phyloP scores from a whole-genome alignment of 108 stramenopile species.

The Thalassiosira profunda region DNA sequence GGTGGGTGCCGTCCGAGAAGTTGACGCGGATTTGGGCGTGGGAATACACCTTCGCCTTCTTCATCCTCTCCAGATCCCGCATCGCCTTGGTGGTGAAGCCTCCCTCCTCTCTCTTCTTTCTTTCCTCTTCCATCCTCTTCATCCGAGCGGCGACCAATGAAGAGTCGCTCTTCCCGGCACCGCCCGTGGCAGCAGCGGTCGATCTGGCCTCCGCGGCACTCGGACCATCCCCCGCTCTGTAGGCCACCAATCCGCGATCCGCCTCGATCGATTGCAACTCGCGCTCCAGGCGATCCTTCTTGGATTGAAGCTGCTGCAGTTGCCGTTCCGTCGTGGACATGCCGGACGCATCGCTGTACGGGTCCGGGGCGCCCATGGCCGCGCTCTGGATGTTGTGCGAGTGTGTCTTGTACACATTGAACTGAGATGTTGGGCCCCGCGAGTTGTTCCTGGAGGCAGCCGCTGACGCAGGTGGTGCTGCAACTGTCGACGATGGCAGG shows the following conservation, averaged over 20 bases:
- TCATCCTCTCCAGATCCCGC: constrained; percentile 81
- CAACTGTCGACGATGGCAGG: constrained; percentile 1
- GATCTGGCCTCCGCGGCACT: constrained; percentile 6
- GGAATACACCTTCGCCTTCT: constrained; percentile 78
- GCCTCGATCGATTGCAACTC: constrained; percentile 40
- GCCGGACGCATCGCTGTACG: constrained; percentile 47
- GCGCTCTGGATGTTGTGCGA: constrained; percentile 73
- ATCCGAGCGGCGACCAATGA: constrained; percentile 60
- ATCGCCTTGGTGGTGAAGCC: constrained; percentile 89
- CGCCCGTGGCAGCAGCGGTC: constrained; percentile 1
- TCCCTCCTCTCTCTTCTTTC: constrained; percentile 65
- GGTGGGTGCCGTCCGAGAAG: constrained; percentile 64
- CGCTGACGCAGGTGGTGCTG: constrained; percentile 3
- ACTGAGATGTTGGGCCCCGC: constrained; percentile 14
- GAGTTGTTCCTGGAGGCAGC: neutral
- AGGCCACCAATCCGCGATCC: constrained; percentile 61
- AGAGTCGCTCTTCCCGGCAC: constrained; percentile 38
- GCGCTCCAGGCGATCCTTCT: constrained; percentile 64
- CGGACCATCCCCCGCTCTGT: constrained; percentile 47
- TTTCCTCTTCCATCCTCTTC: constrained; percentile 55
- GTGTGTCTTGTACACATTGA: constrained; percentile 71
- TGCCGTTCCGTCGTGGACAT: constrained; percentile 52
- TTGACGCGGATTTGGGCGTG: constrained; percentile 69
- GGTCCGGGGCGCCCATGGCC: constrained; percentile 62
- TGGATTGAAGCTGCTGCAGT: constrained; percentile 44